phyloP scores from a whole-genome alignment of 768 basidiomycete genomes.

The Mycena filopes region DNA sequence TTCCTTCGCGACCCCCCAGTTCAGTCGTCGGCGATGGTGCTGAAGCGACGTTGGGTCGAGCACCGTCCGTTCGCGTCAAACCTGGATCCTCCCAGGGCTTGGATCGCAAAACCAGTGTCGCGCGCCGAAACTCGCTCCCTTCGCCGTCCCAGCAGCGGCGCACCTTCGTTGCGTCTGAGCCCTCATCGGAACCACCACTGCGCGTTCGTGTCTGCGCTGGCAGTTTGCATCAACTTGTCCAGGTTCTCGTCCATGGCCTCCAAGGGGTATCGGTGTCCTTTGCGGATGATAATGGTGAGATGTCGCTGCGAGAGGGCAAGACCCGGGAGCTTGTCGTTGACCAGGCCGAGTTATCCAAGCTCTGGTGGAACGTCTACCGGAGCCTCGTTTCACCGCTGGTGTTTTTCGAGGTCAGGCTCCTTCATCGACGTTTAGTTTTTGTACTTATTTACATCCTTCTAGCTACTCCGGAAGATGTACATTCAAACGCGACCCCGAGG shows the following conservation, averaged over 20 bases:
- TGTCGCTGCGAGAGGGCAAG: constrained; percentile 78
- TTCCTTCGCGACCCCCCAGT: constrained; percentile 78
- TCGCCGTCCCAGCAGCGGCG: constrained; percentile 72
- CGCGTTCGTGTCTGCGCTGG: constrained; percentile 84
- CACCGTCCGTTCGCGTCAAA: constrained; percentile 83
- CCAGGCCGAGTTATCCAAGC: constrained; percentile 73
- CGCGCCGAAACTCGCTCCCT: constrained; percentile 83
- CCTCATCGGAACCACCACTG: constrained; percentile 75
- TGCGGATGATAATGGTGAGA: constrained; percentile 89
- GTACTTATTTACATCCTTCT: constrained; percentile 24
- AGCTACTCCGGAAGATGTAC: constrained; percentile 85
- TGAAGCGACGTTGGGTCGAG: constrained; percentile 62
- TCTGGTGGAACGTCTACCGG: constrained; percentile 88
- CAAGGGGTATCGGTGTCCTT: constrained; percentile 82
- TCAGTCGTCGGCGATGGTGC: constrained; percentile 58
- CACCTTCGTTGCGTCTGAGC: constrained; percentile 68
- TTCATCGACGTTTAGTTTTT: constrained; percentile 5
- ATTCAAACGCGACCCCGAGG: constrained; percentile 59
- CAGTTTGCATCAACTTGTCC: constrained; percentile 78
- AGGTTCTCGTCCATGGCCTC: constrained; percentile 80
- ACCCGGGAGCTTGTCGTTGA: constrained; percentile 80
- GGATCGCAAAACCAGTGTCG: constrained; percentile 81
- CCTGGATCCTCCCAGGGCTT: constrained; percentile 73
- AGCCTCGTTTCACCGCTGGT: constrained; percentile 85
- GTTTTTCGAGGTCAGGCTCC: constrained; percentile 79